These are phyloP conservation scores for Botrytis elliptica DNA, from an alignment of 2,329 filamentous ascomycete species.

Conservation along the genomic window DNA sequence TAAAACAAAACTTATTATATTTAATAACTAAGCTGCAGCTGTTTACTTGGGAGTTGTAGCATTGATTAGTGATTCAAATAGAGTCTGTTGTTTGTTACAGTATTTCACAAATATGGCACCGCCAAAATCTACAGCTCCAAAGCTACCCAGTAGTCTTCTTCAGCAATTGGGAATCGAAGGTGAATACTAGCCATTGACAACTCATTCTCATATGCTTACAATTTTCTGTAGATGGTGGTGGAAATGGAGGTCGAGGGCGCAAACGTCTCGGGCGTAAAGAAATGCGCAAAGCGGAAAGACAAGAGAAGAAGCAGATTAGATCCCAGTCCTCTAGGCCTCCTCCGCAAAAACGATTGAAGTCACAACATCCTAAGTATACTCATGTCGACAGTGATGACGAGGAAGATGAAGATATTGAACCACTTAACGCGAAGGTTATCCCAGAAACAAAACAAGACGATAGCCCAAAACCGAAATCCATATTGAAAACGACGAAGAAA, in stretches of 20 bases:
- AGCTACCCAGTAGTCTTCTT: conserved; percentile 46
- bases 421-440: conserved; percentile 5
- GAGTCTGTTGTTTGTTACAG: background rate
- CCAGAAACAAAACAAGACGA: conserved; percentile 13
- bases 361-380: conserved; percentile 24
- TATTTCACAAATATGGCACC: conserved; percentile 29
- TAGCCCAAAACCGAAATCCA: conserved; percentile 34
- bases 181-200: conserved; percentile 23
- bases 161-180: conserved; percentile 45
- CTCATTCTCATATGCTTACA: conserved; percentile 15
- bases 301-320: conserved; percentile 34
- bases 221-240: background rate
- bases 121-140: conserved; percentile 41
- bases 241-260: conserved; percentile 28
- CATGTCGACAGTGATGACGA: conserved; percentile 6
- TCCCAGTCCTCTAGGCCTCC: conserved; percentile 31
- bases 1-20: background rate
- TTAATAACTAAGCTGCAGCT: background rate
- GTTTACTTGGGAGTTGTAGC: background rate
- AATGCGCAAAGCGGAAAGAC: conserved; percentile 37
- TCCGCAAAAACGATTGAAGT: conserved; percentile 33
- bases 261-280: conserved; percentile 37
- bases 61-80: background rate
- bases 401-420: conserved; percentile 14
- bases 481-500: conserved; percentile 35